A percentile compares a stretch with the other conserved stretches of the same genome.
These are phyloP conservation scores for Paxillus rubicundulus DNA, from an alignment of 768 basidiomycete genomes.

Conservation along the genomic window DNA sequence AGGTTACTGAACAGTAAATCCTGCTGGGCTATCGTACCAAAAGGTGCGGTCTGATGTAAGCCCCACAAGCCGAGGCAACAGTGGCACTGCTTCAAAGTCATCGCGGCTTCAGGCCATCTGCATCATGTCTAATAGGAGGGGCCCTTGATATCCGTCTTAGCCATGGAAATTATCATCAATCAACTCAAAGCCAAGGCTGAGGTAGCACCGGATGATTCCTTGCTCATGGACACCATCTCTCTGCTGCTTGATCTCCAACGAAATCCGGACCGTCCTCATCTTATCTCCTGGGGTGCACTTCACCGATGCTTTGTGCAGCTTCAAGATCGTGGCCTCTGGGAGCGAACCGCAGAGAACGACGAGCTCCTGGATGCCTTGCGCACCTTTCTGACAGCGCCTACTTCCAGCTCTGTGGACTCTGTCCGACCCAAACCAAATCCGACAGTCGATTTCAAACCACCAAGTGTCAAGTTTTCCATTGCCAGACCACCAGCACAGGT, in stretches of 20 bases:
- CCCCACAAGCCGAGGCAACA: no score
- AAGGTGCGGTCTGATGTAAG: no score
- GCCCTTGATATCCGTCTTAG: no score
- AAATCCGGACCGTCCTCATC: slow-evolving; percentile 15
- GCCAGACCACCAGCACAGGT: slow-evolving; percentile 11
- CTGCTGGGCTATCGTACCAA: no score
- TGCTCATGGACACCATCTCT: slow-evolving; percentile 23
- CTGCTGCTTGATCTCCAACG: slow-evolving; percentile 20
- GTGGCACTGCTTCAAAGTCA: no score
- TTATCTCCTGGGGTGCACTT: slow-evolving; percentile 24
- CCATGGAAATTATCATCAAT: slow-evolving; percentile 29
- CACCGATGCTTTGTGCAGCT: slow-evolving; percentile 19
- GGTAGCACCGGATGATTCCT: slow-evolving; percentile 6
- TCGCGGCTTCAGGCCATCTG: no score
- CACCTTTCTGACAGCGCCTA: slow-evolving; percentile 10
- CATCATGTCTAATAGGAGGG: neutral
- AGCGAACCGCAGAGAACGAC: slow-evolving; percentile 23
- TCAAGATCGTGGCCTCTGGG: slow-evolving; percentile 26
- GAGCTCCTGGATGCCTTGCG: slow-evolving; percentile 27
- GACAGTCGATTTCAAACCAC: neutral
- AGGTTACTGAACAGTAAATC: no score
- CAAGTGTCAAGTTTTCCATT: slow-evolving; percentile 13
- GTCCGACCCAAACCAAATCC: neutral
- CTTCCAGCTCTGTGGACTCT: neutral
- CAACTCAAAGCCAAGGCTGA: slow-evolving; percentile 18